Evolutionary conservation across 345 rosid genomes (phyloP), one percentile per base, ranked within the genome.

Genomic region (Pistacia vera): DNA sequence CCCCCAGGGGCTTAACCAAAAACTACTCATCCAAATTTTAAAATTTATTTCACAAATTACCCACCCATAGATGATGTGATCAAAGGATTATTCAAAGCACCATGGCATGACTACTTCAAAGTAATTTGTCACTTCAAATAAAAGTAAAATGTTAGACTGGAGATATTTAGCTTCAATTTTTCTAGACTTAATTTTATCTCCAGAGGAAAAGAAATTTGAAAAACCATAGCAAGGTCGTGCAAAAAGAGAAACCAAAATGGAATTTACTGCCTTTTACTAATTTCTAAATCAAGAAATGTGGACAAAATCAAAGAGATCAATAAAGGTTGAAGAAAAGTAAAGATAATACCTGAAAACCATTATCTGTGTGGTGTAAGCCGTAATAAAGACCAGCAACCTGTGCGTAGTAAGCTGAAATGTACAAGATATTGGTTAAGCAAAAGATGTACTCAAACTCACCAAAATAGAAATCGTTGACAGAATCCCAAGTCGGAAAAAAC

Each of bases 331-430:
- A 73, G 41, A 56, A 18, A 14, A 61, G 48, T 46, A 64, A 18
- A 9, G 25, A 35, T 10, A 65, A 38, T 76, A 93, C 98, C 98
- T 92, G 86, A 81, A 95, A 93, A 74, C 99, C 98, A 75, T 83
- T 68, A 49, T 86, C 88, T 13, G 86, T 80, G 16, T 76, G 80
- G 81, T 65, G 72, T 77, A 95, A 85, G 72, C 74, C 68, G 73
- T 93, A 95, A 81, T 82, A 65, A 74, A 95, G 90, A 70, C 97
- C 98, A 85, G 99, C 99, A 85, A 92, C 95, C 80, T 87, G 85
- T 25, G 99, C 99, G 85, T 92, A 89, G 82, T 93, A 95, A 75
- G 98, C 98, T 95, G 89, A 66, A 86, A 84, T 75, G 81, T 49
- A 59, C 41, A 79, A 81, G 57, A 66, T 38, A 70, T 33, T 46